Evolutionary conservation across 2,329 filamentous ascomycete genomes (phyloP).

Genomic region (Kalmusia sp.): DNA sequence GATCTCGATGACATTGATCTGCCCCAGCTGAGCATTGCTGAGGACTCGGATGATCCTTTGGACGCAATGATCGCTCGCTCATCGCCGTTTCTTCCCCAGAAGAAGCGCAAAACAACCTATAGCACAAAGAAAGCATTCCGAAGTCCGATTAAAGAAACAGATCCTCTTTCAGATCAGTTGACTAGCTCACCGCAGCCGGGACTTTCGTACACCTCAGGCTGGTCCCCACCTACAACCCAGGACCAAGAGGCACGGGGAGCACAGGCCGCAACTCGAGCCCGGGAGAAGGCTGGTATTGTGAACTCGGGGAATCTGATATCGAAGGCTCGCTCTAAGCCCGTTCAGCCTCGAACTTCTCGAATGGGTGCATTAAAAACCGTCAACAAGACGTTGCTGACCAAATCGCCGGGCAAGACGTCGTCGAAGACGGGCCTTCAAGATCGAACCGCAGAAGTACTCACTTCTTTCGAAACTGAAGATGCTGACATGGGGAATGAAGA

Average conservation of each 20-base stretch:
- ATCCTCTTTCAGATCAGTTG: slow-evolving; percentile 18
- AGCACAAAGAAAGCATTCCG: slow-evolving; percentile 26
- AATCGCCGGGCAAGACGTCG: slow-evolving; percentile 26
- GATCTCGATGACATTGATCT: slow-evolving; percentile 42
- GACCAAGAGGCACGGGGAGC: slow-evolving; percentile 45
- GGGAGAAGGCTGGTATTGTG: slow-evolving; percentile 25
- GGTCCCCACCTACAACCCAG: slow-evolving; percentile 28
- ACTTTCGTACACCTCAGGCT: slow-evolving; percentile 23
- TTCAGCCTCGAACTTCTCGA: slow-evolving; percentile 24
- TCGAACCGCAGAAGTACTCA: slow-evolving; percentile 7
- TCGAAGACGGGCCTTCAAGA: slow-evolving; percentile 10
- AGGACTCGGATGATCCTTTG: slow-evolving; percentile 42
- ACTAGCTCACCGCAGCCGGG: slow-evolving; percentile 21
- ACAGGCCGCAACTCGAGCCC: slow-evolving; percentile 32
- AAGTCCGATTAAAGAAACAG: slow-evolving; percentile 22
- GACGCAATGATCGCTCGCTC: slow-evolving; percentile 31
- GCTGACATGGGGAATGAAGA: slow-evolving; percentile 28
- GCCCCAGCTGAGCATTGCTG: slow-evolving; percentile 39
- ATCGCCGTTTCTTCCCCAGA: slow-evolving; percentile 34
- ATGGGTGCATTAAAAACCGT: slow-evolving; percentile 38
- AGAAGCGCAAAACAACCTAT: slow-evolving; percentile 40
- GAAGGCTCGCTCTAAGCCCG: slow-evolving; percentile 18
- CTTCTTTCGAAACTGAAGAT: background rate
- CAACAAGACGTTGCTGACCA: slow-evolving; percentile 29
- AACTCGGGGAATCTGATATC: slow-evolving; percentile 32